Evolutionary conservation across 805 yeast species (phyloP).

Genomic region (Spathaspora hagerdaliae): DNA sequence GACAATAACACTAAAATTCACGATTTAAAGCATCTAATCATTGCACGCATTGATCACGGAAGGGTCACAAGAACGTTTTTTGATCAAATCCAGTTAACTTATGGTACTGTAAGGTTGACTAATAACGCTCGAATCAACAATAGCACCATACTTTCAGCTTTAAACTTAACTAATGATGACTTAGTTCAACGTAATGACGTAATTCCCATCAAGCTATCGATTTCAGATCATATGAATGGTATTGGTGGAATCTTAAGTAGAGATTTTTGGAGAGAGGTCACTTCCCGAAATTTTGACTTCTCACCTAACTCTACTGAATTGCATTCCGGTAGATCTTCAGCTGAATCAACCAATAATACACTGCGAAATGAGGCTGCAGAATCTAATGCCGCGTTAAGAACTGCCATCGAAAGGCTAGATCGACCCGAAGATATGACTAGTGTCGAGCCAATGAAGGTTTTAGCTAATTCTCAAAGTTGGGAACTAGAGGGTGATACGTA

Average conservation of each 20-base stretch:
- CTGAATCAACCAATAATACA: not conserved
- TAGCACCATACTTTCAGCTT: conserved; percentile 7
- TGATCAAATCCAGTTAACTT: conserved; percentile 19
- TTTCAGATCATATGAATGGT: conserved; percentile 12
- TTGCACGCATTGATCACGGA: conserved; percentile 15
- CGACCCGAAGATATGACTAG: not conserved
- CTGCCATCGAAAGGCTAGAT: not conserved
- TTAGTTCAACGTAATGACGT: conserved; percentile 8
- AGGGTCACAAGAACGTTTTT: conserved; percentile 22
- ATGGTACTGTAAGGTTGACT: conserved; percentile 4
- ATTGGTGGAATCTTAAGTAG: conserved; percentile 23
- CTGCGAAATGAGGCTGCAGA: no score
- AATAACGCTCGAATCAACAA: not conserved
- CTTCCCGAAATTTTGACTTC: conserved; percentile 17
- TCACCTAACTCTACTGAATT: conserved; percentile 9
- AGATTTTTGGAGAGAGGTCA: conserved; percentile 21
- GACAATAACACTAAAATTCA: conserved; percentile 13
- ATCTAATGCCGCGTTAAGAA: no score
- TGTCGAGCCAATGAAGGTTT: conserved; percentile 17
- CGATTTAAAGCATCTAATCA: conserved; percentile 16
- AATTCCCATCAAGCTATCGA: conserved; percentile 10
- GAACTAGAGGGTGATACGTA: conserved; percentile 20
- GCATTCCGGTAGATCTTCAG: not conserved
- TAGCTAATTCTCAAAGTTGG: conserved; percentile 20
- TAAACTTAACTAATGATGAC: conserved; percentile 9